phyloP scores from a whole-genome alignment of 257 asterid genomes.

The Agastache rugosa region DNA sequence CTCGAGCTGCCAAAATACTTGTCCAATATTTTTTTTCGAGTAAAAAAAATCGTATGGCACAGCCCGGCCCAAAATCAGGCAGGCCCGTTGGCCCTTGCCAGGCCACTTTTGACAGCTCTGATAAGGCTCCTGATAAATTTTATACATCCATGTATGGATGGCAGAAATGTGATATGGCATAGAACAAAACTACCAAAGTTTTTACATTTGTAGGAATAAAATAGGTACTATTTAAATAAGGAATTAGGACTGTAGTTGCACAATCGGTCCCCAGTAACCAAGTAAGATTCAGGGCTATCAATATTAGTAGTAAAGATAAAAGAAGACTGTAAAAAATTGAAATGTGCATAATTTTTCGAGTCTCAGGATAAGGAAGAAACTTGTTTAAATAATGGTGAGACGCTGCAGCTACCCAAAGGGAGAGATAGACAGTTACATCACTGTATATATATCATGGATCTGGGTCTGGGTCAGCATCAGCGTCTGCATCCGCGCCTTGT shows the following conservation, averaged over 20 bases:
- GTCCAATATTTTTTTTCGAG: too few relatives aligned
- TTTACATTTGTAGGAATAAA: not conserved
- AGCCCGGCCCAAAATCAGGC: too few relatives aligned
- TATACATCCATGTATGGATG: not conserved
- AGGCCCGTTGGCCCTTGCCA: too few relatives aligned
- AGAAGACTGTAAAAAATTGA: not conserved
- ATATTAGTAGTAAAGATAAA: not conserved
- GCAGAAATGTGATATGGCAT: not conserved
- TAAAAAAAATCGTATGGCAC: too few relatives aligned
- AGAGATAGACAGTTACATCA: not conserved
- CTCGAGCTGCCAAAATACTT: too few relatives aligned
- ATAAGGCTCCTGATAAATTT: too few relatives aligned
- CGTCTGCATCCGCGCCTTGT: conserved; percentile 35
- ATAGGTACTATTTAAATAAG: not conserved
- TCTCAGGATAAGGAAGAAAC: conserved; percentile 5
- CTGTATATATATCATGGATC: conserved; percentile 40
- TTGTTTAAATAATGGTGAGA: conserved; percentile 11
- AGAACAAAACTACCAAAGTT: not conserved
- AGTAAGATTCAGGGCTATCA: not conserved
- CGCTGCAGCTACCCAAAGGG: conserved; percentile 5
- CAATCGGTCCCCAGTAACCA: conserved; percentile 18
- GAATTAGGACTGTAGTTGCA: not conserved
- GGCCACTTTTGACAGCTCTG: too few relatives aligned
- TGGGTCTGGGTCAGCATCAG: conserved; percentile 35
- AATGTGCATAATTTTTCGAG: not conserved